phyloP scores from a whole-genome alignment of 345 rosid genomes.

The Xanthoceras sorbifolium region DNA sequence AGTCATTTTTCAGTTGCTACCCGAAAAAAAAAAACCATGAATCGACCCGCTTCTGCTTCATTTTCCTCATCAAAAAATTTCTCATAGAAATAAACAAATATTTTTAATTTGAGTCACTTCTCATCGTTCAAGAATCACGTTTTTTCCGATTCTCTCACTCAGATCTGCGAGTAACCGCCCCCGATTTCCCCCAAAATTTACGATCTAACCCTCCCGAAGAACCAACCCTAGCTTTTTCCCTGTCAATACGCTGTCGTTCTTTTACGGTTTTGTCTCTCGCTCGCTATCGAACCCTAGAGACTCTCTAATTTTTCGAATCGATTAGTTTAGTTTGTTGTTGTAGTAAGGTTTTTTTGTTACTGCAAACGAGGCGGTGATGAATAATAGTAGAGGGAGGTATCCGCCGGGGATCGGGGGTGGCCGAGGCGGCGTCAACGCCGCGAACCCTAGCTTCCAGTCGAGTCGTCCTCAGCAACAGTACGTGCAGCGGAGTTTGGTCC shows the following conservation, averaged over 20 bases:
- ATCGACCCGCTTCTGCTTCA: not conserved
- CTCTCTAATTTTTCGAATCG: not conserved
- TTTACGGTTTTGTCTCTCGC: not conserved
- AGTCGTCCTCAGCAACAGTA: slow-evolving; percentile 53
- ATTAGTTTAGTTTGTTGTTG: slow-evolving; percentile 21
- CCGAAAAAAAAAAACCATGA: not conserved
- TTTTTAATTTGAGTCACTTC: not conserved
- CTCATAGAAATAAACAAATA: not conserved
- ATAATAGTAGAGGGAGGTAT: slow-evolving; percentile 81
- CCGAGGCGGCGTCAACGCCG: slow-evolving; percentile 61
- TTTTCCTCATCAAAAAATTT: not conserved
- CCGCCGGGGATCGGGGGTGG: slow-evolving; percentile 70
- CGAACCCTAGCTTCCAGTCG: slow-evolving; percentile 50
- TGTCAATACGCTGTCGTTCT: not conserved
- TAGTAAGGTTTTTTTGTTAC: slow-evolving; percentile 34
- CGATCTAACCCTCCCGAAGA: slow-evolving; percentile 23
- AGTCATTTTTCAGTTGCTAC: slow-evolving; percentile 13
- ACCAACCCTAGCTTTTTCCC: slow-evolving; percentile 15
- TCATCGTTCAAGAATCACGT: not conserved
- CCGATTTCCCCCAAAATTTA: slow-evolving; percentile 25
- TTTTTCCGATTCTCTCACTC: not conserved
- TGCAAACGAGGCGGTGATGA: slow-evolving; percentile 51
- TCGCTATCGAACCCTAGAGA: slow-evolving; percentile 21
- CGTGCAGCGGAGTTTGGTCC: slow-evolving; percentile 53
- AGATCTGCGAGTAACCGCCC: slow-evolving; percentile 35